Evolutionary conservation across 305 asterid genomes (phyloP).

Genomic region (Fraxinus velutina): DNA sequence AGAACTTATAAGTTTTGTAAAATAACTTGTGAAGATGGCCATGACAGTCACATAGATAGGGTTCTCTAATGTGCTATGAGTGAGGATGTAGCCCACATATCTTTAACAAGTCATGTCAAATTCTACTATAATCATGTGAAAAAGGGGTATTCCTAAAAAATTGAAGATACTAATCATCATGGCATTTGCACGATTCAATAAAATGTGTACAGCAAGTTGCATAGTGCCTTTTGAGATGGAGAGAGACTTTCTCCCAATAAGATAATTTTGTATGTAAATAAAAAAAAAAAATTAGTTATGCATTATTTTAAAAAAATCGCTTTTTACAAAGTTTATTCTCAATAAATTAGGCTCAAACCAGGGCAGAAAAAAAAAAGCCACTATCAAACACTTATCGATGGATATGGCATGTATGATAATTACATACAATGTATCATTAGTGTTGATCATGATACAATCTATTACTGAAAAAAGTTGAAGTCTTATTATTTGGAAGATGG

Average conservation of each 20-base stretch:
- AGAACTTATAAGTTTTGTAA: background rate
- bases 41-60: background rate
- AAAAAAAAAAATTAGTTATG: too few species aligned
- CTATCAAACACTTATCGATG: background rate
- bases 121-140: too few species aligned
- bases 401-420: conserved; percentile 1
- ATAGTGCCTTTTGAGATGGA: conserved; percentile 16
- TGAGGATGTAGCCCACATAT: background rate
- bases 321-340: too few species aligned
- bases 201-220: background rate
- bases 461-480: background rate
- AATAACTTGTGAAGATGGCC: background rate
- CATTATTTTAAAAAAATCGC: too few species aligned
- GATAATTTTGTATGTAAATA: too few species aligned
- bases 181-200: background rate
- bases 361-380: background rate
- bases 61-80: background rate
- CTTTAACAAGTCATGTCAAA: too few species aligned
- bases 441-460: background rate
- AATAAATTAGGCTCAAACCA: too few species aligned
- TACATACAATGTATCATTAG: background rate
- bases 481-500: conserved; percentile 50
- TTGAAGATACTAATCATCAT: background rate
- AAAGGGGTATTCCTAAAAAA: too few species aligned
- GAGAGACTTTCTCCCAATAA: background rate